These are phyloP conservation scores for Aspergillus amoenus DNA, from an alignment of 2,329 filamentous ascomycete species.

Conservation along the genomic window DNA sequence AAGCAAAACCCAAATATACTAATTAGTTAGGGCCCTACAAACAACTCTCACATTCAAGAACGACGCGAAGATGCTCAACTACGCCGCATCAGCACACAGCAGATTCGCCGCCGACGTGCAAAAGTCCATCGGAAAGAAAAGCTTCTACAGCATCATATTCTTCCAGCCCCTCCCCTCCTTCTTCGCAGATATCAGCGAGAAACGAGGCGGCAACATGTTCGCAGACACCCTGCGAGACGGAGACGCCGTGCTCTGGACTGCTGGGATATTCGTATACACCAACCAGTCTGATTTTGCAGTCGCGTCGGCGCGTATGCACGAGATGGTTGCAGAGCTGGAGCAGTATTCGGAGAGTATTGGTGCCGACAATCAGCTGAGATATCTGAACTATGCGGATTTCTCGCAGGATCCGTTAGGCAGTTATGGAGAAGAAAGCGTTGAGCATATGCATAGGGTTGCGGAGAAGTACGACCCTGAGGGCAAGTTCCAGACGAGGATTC, in stretches of 20 bases:
- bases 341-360: background rate
- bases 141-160: background rate
- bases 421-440: background rate
- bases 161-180: background rate
- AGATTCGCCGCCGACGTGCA: background rate
- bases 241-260: background rate
- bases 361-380: background rate
- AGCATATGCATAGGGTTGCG: background rate
- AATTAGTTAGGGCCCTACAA: background rate
- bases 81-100: background rate
- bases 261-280: background rate
- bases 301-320: background rate
- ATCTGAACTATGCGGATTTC: background rate
- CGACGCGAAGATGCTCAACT: background rate
- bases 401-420: background rate
- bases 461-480: constrained; percentile 1
- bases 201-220: background rate
- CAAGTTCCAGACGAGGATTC: background rate
- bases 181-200: background rate
- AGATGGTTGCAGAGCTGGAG: background rate
- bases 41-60: background rate
- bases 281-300: background rate
- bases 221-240: background rate
- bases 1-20: background rate
- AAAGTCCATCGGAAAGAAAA: background rate